Evolutionary conservation across 2,329 filamentous ascomycete genomes (phyloP), one percentile per base, ranked within the genome.

Genomic region (Sporothrix humicola): DNA sequence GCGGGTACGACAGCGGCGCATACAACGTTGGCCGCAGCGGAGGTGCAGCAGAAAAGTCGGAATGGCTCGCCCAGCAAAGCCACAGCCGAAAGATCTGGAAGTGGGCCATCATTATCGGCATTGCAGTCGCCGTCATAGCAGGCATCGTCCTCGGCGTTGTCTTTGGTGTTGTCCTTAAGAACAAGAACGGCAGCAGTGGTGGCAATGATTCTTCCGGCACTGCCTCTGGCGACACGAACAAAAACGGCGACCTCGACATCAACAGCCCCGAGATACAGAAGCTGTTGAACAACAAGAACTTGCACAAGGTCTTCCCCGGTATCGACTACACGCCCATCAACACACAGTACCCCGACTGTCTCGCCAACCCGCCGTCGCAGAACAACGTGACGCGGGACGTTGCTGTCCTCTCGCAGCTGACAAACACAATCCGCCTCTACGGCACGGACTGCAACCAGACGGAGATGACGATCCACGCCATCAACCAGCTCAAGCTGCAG

Each of bases 361-460:
- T 95, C 46, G 84, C 87, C 72, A 88, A 91, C 77, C 93, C 93
- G 0, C 92, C 95, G 0, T 95, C 91, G 48, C 95, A 98, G 80
- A 97, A 98, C 84, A 98, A 98, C 80, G 87, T 98, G 77, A 98
- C 96, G 0, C 90, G 93, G 71, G 95, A 98, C 80, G 85, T 98
- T 74, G 95, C 96, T 0, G 91, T 98, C 10, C 89, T 98, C 70
- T 94, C 93, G 13, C 94, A 97, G 81, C 86, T 98, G 59, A 97
- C 94, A 74, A 95, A 97, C 80, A 91, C 90, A 2, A 88, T 98
- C 66, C 91, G 95, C 8, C 86, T 98, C 0, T 98, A 98, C 81
- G 95, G 95, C 69, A 98, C 94, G 13, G 95, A 98, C 83, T 98
- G 95, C 87, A 98, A 98, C 82, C 95, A 98, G 82, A 98, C 95